phyloP scores from a whole-genome alignment of 306 rosid species.

The Vigna trinervia region DNA sequence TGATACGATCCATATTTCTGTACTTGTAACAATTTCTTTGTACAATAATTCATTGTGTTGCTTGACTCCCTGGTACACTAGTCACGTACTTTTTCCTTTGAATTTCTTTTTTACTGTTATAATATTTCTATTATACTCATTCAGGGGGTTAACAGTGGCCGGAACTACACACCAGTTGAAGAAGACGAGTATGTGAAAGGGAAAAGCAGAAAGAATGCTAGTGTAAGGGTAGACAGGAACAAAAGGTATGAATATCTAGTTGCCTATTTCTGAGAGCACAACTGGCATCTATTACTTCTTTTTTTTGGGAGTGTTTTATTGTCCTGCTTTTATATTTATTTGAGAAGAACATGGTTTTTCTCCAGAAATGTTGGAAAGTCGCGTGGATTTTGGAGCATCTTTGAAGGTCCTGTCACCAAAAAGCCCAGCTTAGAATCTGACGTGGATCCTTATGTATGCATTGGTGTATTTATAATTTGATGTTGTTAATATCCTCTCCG shows the following conservation, averaged over 20 bases:
- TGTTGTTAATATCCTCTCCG: background rate
- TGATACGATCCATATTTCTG: too few relatives aligned
- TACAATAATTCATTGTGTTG: constrained; percentile 38
- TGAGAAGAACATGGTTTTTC: background rate
- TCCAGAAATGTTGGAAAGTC: constrained; percentile 57
- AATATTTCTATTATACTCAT: constrained; percentile 39
- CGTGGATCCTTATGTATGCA: constrained; percentile 62
- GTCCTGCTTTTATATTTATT: background rate
- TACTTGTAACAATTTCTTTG: background rate
- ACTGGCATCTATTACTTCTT: background rate
- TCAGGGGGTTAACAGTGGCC: constrained; percentile 72
- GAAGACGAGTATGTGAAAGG: constrained; percentile 53
- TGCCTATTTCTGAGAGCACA: constrained; percentile 32
- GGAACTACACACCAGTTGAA: constrained; percentile 48
- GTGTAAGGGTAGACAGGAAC: constrained; percentile 49
- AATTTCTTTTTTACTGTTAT: constrained; percentile 36
- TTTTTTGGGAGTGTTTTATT: background rate
- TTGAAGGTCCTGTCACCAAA: constrained; percentile 56
- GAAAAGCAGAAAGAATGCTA: constrained; percentile 58
- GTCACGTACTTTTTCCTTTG: background rate
- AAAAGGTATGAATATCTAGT: constrained; percentile 61
- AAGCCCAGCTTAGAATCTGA: constrained; percentile 60
- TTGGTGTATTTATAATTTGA: constrained; percentile 20
- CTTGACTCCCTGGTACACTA: constrained; percentile 16
- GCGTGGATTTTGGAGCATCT: constrained; percentile 68